A percentile compares a stretch with the other conserved stretches of the same genome.
Evolutionary conservation across 192 early-diverging fungal species (phyloP).

Genomic region (Linderina pennispora): DNA sequence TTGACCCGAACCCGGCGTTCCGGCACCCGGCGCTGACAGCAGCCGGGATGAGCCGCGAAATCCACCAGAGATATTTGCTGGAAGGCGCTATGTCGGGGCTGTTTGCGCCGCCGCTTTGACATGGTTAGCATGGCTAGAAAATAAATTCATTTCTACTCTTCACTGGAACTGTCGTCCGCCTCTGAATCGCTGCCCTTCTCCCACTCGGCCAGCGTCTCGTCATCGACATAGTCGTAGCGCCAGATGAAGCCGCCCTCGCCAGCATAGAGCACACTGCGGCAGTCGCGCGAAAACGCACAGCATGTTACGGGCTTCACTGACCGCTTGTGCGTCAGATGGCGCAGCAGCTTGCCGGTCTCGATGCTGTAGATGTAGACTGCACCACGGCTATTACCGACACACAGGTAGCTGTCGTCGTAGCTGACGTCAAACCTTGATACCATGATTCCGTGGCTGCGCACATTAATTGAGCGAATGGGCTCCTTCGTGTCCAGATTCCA

Average conservation of each 20-base stretch:
- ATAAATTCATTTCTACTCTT: background rate
- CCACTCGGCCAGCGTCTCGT: slow-evolving; percentile 71
- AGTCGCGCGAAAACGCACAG: slow-evolving; percentile 71
- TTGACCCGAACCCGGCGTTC: slow-evolving; percentile 32
- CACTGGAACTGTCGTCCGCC: slow-evolving; percentile 9
- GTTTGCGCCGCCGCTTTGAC: slow-evolving; percentile 22
- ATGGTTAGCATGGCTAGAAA: background rate
- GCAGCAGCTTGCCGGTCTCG: slow-evolving; percentile 54
- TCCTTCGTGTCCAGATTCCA: slow-evolving; percentile 57
- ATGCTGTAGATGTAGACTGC: slow-evolving; percentile 66
- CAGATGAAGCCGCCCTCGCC: slow-evolving; percentile 78
- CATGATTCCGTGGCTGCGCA: slow-evolving; percentile 40
- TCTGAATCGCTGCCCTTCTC: slow-evolving; percentile 35
- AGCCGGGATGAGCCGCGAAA: slow-evolving; percentile 44
- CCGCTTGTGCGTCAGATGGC: slow-evolving; percentile 65
- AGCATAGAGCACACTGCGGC: slow-evolving; percentile 62
- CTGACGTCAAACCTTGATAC: slow-evolving; percentile 60
- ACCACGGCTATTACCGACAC: slow-evolving; percentile 69
- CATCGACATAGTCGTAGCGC: slow-evolving; percentile 75
- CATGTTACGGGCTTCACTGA: slow-evolving; percentile 75
- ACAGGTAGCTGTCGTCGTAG: slow-evolving; percentile 65
- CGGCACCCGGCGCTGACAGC: slow-evolving; percentile 28
- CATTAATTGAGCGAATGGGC: slow-evolving; percentile 38
- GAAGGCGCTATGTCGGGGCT: slow-evolving; percentile 42
- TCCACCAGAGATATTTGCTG: slow-evolving; percentile 39